These are phyloP conservation scores for Beauveria varroae DNA, from an alignment of 2,329 filamentous ascomycete species.

Conservation along the genomic window DNA sequence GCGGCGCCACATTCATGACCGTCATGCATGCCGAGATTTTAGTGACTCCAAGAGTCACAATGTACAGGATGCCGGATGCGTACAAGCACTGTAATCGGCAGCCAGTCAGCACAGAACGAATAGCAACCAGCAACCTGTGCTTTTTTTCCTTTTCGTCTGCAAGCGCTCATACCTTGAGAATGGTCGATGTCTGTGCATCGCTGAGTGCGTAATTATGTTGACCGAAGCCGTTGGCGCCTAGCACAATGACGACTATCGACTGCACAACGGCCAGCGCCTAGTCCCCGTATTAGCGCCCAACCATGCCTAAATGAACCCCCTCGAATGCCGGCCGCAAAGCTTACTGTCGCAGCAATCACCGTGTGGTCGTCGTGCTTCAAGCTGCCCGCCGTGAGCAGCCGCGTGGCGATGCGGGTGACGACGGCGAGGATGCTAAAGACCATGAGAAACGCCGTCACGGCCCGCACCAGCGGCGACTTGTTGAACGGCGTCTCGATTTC, in stretches of 20 bases:
- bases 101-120: background rate
- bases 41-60: background rate
- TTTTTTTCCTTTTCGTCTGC: background rate
- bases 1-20: constrained; percentile 5
- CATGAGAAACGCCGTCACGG: constrained; percentile 17
- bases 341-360: constrained; percentile 14
- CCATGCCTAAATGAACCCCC: no score
- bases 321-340: background rate
- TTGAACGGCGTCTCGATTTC: constrained; percentile 18
- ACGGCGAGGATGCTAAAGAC: constrained; percentile 17
- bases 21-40: constrained; percentile 4
- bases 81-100: background rate
- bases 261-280: constrained; percentile 16
- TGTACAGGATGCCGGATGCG: constrained; percentile 1
- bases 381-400: constrained; percentile 12
- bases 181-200: constrained; percentile 9
- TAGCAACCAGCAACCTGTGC: background rate
- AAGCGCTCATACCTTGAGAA: constrained; percentile 7
- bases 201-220: constrained; percentile 9
- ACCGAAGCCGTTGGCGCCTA: constrained; percentile 16
- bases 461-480: constrained; percentile 18
- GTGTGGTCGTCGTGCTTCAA: constrained; percentile 16
- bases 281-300: background rate
- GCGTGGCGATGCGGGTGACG: constrained; percentile 14
- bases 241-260: constrained; percentile 14